Evolutionary conservation across 2,329 filamentous ascomycete genomes (phyloP), one percentile per base, ranked within the genome.

Genomic region (Lachnellula subtilissima): DNA sequence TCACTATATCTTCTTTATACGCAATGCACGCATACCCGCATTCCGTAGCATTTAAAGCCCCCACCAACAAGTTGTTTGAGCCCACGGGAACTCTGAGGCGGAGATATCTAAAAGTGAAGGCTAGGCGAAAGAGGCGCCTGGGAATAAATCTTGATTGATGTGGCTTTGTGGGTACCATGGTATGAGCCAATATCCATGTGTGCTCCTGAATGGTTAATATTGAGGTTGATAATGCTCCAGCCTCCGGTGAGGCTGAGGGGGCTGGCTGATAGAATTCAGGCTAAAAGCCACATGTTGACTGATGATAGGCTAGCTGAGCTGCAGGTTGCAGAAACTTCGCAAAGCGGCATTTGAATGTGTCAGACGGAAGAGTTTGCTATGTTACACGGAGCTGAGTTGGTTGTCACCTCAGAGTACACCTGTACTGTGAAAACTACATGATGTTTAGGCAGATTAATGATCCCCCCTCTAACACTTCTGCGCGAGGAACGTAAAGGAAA

Each of bases 111-210:
- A 19, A 9, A 52, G 17, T 25, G 52, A 52, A 19, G 55, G 55
- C 37, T 40, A 4, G 6, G 37, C 37, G 37, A 40, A 40, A 17
- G 14, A 14, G 7, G n/a, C 37, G n/a, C 19, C 57, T 2, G 57
- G 55, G 36, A 58, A 60, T 49, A 58, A 53, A 32, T 60, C 58
- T 39, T 60, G 55, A 2, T 57, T 23, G 23, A 50, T 53, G 7
- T 25, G 11, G 6, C 48, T 7, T n/a, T 52, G 28, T 58, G 50
- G 3, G 49, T 8, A 8, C 52, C 58, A 37, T 14, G 11, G 39
- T 40, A 53, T 12, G 55, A 50, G 25, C 55, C 55, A 47, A 58
- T 60, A 3, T n/a, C 4, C 8, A 23, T 11, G 4, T 45, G 42
- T 12, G 42, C 40, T 12, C 7, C 17, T 9, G 40, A 14, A 22